Base-by-base conservation (phyloP, 2,329 filamentous ascomycete species). In the Exophiala aquamarina region DNA sequence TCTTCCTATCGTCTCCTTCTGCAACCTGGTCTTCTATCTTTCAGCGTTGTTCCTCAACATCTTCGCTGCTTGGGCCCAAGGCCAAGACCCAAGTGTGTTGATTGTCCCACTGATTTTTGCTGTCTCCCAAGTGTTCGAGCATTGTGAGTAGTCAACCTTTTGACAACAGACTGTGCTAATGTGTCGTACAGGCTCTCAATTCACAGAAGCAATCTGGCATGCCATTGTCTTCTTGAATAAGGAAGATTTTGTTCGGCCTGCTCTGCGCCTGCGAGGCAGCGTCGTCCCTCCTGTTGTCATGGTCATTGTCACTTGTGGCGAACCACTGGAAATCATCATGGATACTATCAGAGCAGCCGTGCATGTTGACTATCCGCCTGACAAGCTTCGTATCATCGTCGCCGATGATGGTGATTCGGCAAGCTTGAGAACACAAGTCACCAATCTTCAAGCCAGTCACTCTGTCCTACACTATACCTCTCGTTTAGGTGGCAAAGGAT, bases 261-360 rank as follows among this genome's bases (percentile, higher is more conserved):
- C 20, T 5, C 45, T 52, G 7, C 45, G 52, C 2, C 41, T 59
- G 13, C 26, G 50, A 23, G 58, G 57, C 38, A 66, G 73, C 13
- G 67, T 74, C 3, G 74, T 75, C 1, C 78, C 78, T 1, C 71
- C 72, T 2, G 74, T 81, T 14, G 78, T 81, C 54, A 68, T 78
- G 3, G 72, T 81, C 41, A 65, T 82, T 8, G 78, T 77, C 1
- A 77, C 72, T 62, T 81, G 78, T 49, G 72, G 73, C n/a, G 78
- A 81, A 55, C 74, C 77, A 3, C 68, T 74, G 32, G 75, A 78
- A 15, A 62, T 81, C 9, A 70, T 81, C 2, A 62, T 80, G 36
- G 77, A 81, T 56, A 81, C 78, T 1, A 68, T 75, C 8, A 70
- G 71, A 14, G 78, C 71, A 3, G 73, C 77, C 2, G 74, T 70